Conservation (phyloP, 1,284 basidiomycete species). For the Moesziomyces globuligerus region DNA sequence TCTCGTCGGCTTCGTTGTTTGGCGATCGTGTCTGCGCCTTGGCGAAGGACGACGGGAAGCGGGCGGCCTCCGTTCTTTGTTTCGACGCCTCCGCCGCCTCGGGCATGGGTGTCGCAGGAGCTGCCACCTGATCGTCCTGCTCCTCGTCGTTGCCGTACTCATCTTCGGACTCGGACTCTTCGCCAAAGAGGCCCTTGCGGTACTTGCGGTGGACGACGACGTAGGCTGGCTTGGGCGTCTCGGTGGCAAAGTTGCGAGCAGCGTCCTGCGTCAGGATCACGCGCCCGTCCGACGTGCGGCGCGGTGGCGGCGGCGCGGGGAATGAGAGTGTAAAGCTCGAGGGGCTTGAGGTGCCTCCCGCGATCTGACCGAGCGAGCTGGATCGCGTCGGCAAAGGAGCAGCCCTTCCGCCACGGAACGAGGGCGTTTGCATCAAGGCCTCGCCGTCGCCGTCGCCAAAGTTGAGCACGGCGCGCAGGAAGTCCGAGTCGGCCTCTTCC, state of each 20-base stretch:
- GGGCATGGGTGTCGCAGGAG: not conserved
- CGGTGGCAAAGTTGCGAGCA: conserved; percentile 17
- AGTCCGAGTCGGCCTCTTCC: conserved; percentile 51
- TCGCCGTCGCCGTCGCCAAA: conserved; percentile 30
- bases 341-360: conserved; percentile 6
- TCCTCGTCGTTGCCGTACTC: conserved; percentile 47
- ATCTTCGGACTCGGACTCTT: conserved; percentile 49
- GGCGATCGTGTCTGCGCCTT: conserved; percentile 19
- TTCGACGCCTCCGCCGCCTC: not conserved
- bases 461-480: conserved; percentile 52
- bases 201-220: conserved; percentile 15
- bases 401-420: conserved; percentile 33
- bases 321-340: not conserved
- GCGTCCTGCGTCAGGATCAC: conserved; percentile 31
- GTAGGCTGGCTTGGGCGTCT: conserved; percentile 12
- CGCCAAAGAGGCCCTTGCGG: conserved; percentile 35
- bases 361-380: conserved; percentile 32
- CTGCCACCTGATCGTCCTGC: not conserved
- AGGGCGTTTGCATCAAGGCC: not conserved
- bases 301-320: conserved; percentile 4
- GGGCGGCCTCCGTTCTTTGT: not conserved
- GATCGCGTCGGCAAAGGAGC: conserved; percentile 30
- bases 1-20: conserved; percentile 5
- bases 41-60: conserved; percentile 39
- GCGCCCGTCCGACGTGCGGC: conserved; percentile 23